Base-by-base conservation (phyloP, 1,284 basidiomycete species). In the Pascua sp. region DNA sequence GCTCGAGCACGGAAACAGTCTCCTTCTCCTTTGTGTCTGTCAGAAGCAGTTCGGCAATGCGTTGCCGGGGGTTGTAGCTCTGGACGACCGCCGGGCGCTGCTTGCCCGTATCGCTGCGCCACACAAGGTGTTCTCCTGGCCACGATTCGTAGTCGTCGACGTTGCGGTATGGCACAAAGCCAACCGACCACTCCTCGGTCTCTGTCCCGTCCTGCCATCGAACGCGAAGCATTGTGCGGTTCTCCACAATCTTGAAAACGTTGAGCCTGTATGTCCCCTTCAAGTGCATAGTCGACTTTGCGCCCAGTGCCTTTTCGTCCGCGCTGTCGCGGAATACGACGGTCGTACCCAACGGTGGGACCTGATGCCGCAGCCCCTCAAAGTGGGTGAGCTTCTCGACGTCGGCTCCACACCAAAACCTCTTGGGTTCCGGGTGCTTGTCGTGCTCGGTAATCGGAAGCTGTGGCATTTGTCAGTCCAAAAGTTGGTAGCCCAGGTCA, bases 41-140 rank as follows among this genome's bases (percentile, higher is more conserved):
- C 16, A 70, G 65, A 1, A 70, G 51, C 3, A 73, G 49, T 51
- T 81, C 80, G 8, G 88, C 88, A 8, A 86, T 87, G 54, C 90
- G 81, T 47, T 91, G 85, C 37, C 73, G 72, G 0, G 90, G 84
- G 68, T 90, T 84, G 53, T 90, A 89, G 17, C 80, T 67, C 72
- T 93, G 91, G 9, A 96, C 86, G 59, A 95, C 82, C 1, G 86
- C 91, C 43, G 85, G 80, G 41, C 82, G 81, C 51, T 56, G 55
- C 79, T 82, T 68, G 49, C 80, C 80, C 47, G 84, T 86, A 74
- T 91, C 89, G 42, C 81, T 84, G 67, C 87, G 87, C 86, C 89
- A 93, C n/a, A 91, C 68, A 11, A 94, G 86, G 74, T 90, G 86
- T 67, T 96, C 91, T 36, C 93, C 92, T 4, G 92, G 92, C 90